Base-by-base conservation (phyloP, 805 yeast genomes). In the Metschnikowia corniflorae region DNA sequence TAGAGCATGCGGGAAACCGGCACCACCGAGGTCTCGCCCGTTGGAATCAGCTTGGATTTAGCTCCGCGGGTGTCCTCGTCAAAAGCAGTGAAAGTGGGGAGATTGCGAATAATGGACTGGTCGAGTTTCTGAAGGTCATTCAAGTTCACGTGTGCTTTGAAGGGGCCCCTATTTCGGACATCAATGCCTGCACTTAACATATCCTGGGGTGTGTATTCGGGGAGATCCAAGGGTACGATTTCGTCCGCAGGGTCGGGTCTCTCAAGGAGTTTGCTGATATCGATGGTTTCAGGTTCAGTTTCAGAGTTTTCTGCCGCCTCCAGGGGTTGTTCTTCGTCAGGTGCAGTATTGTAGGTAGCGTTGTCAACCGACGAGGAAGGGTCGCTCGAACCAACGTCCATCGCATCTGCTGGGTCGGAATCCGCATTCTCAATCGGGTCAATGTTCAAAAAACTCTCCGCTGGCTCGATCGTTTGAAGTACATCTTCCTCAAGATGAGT, bases 1-100 rank as follows among this genome's bases (percentile, higher is more conserved):
- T 78, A 71, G 33, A 82, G 58, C 36, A 86, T 63, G 35, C 84
- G 77, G 0, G 91, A 82, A 5, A 82, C 75, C 2, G 87, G 80
- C 3, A 76, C 73, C 32, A 65, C 54, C 2, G 67, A 55, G 3
- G 52, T 39, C 19, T 60, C 60, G 4, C 51, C 60, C 2, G 69
- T 34, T 3, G 41, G 29, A 6, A 37, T 18, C 15, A 35, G 35
- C 10, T 36, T 36, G 5, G 13, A 16, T 5, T 29, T 21, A 28
- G 30, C 43, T 3, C 37, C 12, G 3, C 28, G 7, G 7, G 57
- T 50, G 36, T 55, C 60, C 8, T 65, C 70, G 29, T 60, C 70
- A 47, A 77, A 75, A 0, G 79, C 75, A 2, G 68, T 56, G 52
- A 66, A 75, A 14, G 64, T 57, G 1, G 79, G 74, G 23, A 77